Base-by-base conservation (phyloP, 257 asterid genomes). In the Ballota nigra region DNA sequence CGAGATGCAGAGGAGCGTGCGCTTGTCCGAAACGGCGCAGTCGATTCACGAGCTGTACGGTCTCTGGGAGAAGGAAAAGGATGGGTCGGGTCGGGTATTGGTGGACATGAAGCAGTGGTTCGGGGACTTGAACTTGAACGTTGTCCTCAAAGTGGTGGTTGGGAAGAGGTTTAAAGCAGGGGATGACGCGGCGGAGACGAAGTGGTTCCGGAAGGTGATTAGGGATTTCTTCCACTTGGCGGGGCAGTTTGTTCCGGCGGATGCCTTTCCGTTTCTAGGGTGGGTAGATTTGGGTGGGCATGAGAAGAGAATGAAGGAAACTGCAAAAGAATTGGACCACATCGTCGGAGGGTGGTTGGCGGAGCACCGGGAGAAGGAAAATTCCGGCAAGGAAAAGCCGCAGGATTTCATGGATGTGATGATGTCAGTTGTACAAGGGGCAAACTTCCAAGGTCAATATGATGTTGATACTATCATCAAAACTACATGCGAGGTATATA, bases 391-490 rank as follows among this genome's bases (percentile, higher is more conserved):
- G 9, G 51, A 49, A 0, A 57, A 52, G 63, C 43, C 63, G 55
- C 40, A 9, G 69, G 84, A 80, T 45, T 80, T 80, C 71, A 72
- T 80, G 73, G 81, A 68, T 57, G 84, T 80, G 38, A 72, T 80
- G 73, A 24, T 80, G 43, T 63, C 78, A 0, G 63, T 28, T 13
- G 23, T 76, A 9, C 3, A 22, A 15, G 68, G 28, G 10, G 70
- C 73, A 4, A 40, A 23, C 11, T 26, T 76, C 22, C 52, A 11
- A 6, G 60, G 51, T 57, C 40, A 62, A 1, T 67, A 38, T 2
- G 74, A 76, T 28, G 60, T 11, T 8, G 81, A 80, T 47, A 70
- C 71, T 16, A 45, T 80, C 41, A 38, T 80, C 67, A 80, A 80
- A 69, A 33, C 84, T 49, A 72, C 84, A 0, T 80, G 81, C 40